Evolutionary conservation across 345 rosid species (phyloP).

Genomic region (Populus davidiana): DNA sequence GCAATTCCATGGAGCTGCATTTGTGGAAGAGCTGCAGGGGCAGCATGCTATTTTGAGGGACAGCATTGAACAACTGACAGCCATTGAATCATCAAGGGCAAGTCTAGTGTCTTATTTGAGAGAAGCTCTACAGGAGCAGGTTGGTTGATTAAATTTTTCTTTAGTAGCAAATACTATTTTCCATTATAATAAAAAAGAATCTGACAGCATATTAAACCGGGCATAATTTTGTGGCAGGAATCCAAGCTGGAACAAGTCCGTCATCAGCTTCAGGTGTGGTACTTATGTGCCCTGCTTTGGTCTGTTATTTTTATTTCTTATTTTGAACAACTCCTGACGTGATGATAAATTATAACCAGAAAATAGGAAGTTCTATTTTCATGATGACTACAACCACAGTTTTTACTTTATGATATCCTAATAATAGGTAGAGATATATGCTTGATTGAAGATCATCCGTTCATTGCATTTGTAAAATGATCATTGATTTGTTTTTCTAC

Average conservation of each 20-base stretch:
- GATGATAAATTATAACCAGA: neutral
- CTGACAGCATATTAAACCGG: constrained; percentile 14
- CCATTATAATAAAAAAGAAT: neutral
- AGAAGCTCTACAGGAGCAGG: constrained; percentile 93
- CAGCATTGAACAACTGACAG: constrained; percentile 65
- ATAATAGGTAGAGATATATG: neutral
- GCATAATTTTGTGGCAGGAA: constrained; percentile 51
- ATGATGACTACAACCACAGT: too few relatives aligned
- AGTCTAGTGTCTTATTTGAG: constrained; percentile 66
- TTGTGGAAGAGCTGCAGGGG: constrained; percentile 69
- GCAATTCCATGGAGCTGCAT: constrained; percentile 44
- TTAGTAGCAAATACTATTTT: neutral
- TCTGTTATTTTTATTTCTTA: neutral
- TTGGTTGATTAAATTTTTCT: constrained; percentile 26
- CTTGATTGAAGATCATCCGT: neutral
- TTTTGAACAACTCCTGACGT: neutral
- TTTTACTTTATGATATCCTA: too few relatives aligned
- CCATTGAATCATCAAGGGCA: constrained; percentile 61
- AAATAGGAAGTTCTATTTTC: neutral
- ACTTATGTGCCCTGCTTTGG: neutral
- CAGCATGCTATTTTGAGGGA: constrained; percentile 62
- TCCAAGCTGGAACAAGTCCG: constrained; percentile 70
- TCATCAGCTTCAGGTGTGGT: constrained; percentile 74
- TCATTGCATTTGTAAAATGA: neutral
- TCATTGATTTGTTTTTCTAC: neutral